Evolutionary conservation across 2,329 filamentous ascomycete species (phyloP).

Genomic region (Rhinocladiella mackenziei): DNA sequence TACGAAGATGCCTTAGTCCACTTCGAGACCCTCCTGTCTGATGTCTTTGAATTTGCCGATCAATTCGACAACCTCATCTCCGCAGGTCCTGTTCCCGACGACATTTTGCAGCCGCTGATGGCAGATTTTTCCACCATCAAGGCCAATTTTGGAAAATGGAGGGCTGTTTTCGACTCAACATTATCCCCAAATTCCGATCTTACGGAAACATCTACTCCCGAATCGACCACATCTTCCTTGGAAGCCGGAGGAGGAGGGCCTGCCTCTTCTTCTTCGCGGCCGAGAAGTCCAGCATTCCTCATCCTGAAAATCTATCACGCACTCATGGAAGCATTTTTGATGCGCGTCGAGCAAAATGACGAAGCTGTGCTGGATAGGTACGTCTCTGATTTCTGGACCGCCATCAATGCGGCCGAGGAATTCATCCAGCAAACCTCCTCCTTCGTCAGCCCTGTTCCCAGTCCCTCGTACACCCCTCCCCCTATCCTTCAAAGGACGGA

Average conservation of each 20-base stretch:
- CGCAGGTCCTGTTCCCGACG: conserved; percentile 2
- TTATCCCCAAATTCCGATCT: conserved; percentile 2
- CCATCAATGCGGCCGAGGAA: conserved; percentile 11
- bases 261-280: too few relatives aligned
- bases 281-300: conserved; percentile 5
- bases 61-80: background rate
- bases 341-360: conserved; percentile 8
- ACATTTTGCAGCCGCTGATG: conserved; percentile 2
- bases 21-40: conserved; percentile 8
- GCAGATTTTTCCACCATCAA: conserved; percentile 8
- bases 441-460: conserved; percentile 1
- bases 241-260: too few relatives aligned
- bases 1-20: conserved; percentile 18
- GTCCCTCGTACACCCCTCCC: background rate
- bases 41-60: conserved; percentile 4
- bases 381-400: conserved; percentile 10
- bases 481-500: background rate
- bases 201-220: too few relatives aligned
- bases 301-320: conserved; percentile 8
- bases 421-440: conserved; percentile 13
- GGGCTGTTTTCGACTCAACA: conserved; percentile 3
- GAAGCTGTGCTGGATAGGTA: conserved; percentile 10
- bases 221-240: too few relatives aligned
- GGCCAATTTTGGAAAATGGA: conserved; percentile 4
- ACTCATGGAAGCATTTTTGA: conserved; percentile 8